Conservation (phyloP, 495 filamentous ascomycete genomes). For the Symbiotaphrina buchneri region DNA sequence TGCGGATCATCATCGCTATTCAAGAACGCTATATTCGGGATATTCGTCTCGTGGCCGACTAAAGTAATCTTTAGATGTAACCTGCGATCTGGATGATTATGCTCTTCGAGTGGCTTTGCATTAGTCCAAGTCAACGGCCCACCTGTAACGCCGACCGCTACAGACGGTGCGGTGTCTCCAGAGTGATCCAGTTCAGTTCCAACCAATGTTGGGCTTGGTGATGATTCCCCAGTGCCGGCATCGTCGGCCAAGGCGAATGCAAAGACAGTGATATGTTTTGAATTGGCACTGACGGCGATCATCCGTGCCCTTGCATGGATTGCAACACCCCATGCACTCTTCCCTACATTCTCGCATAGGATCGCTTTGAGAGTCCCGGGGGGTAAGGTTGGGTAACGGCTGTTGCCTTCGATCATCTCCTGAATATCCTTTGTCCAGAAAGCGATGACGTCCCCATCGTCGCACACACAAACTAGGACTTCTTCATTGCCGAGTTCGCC, state of each 20-base stretch:
- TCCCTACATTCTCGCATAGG: slow-evolving; percentile 51
- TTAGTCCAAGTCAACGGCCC: too few relatives aligned
- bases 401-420: slow-evolving; percentile 14
- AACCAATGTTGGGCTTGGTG: slow-evolving; percentile 2
- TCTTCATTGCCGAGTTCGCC: slow-evolving; percentile 66
- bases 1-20: slow-evolving; percentile 35
- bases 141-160: neutral
- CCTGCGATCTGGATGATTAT: slow-evolving; percentile 16
- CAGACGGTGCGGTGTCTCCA: neutral
- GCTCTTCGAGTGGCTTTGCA: too few relatives aligned
- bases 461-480: slow-evolving; percentile 50
- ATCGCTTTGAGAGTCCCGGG: slow-evolving; percentile 30
- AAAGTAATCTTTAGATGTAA: slow-evolving; percentile 18
- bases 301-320: slow-evolving; percentile 57
- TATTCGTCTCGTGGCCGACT: slow-evolving; percentile 39
- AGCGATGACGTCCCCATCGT: slow-evolving; percentile 75
- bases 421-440: slow-evolving; percentile 44
- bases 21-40: slow-evolving; percentile 56
- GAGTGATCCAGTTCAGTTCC: neutral
- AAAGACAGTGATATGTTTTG: slow-evolving; percentile 39
- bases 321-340: slow-evolving; percentile 77
- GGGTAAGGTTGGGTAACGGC: slow-evolving; percentile 5
- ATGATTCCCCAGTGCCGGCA: slow-evolving; percentile 7
- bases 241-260: slow-evolving; percentile 45
- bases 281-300: slow-evolving; percentile 66